phyloP scores from a whole-genome alignment of 2,329 filamentous ascomycete genomes.

The Calonectria henricotiae region DNA sequence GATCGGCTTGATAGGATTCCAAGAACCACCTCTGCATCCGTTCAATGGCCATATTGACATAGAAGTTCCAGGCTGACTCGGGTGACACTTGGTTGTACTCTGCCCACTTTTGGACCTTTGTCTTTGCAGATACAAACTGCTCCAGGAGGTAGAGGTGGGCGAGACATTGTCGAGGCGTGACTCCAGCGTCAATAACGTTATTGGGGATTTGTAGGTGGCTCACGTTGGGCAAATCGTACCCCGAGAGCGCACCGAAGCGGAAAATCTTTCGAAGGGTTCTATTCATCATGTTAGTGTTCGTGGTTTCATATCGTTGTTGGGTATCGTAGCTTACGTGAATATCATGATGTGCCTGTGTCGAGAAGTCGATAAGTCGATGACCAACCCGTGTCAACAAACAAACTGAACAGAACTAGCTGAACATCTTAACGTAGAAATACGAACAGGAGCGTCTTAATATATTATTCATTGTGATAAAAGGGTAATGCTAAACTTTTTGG shows the following conservation, averaged over 20 bases:
- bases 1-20: conserved; percentile 3
- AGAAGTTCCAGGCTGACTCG: conserved; percentile 41
- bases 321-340: neutral
- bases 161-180: conserved; percentile 29
- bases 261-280: conserved; percentile 29
- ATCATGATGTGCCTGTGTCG: neutral
- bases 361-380: neutral
- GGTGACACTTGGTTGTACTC: neutral
- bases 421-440: neutral
- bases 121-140: conserved; percentile 34
- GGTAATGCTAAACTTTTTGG: neutral
- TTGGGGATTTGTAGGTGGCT: conserved; percentile 23
- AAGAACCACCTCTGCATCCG: conserved; percentile 39
- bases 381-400: neutral
- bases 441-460: neutral
- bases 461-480: neutral
- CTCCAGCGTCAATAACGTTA: conserved; percentile 15
- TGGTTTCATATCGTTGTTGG: neutral
- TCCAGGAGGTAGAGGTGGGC: conserved; percentile 35
- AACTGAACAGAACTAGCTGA: neutral
- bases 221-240: neutral
- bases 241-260: neutral
- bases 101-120: conserved; percentile 37
- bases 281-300: neutral
- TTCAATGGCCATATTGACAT: conserved; percentile 41